Evolutionary conservation across 257 asterid genomes (phyloP).

Genomic region (Rehmannia glutinosa): DNA sequence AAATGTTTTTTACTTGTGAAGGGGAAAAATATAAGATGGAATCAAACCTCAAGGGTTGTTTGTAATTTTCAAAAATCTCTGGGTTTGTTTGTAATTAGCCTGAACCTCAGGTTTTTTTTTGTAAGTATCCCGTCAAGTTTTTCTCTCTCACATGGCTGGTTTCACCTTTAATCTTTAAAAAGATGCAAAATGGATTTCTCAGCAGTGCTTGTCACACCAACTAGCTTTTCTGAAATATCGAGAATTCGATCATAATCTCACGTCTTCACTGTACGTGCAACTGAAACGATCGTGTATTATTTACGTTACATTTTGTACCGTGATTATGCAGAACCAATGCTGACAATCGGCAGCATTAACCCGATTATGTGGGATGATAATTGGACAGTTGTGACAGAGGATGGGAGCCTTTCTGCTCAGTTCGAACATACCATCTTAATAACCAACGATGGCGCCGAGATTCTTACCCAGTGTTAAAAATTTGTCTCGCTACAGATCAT

Average conservation of each 20-base stretch:
- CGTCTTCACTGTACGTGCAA: neutral
- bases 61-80: too few relatives aligned
- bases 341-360: slow-evolving; percentile 81
- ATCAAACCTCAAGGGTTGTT: too few relatives aligned
- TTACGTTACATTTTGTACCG: neutral
- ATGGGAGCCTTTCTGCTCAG: slow-evolving; percentile 96
- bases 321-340: slow-evolving; percentile 78
- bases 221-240: neutral
- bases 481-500: neutral
- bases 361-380: slow-evolving; percentile 83
- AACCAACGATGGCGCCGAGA: slow-evolving; percentile 78
- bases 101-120: too few relatives aligned
- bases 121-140: too few relatives aligned
- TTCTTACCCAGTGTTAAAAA: slow-evolving; percentile 62
- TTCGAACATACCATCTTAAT: slow-evolving; percentile 91
- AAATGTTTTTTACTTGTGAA: too few relatives aligned
- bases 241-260: neutral
- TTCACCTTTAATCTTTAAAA: too few relatives aligned
- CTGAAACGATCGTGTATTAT: neutral
- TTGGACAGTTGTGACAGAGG: slow-evolving; percentile 93
- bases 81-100: too few relatives aligned
- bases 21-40: too few relatives aligned
- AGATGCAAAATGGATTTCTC: too few relatives aligned
- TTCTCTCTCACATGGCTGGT: too few relatives aligned
- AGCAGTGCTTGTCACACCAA: too few relatives aligned